A percentile compares a stretch with the other conserved stretches of the same genome.
Evolutionary conservation across 768 basidiomycete genomes (phyloP).

Genomic region (Lentinula aciculospora): DNA sequence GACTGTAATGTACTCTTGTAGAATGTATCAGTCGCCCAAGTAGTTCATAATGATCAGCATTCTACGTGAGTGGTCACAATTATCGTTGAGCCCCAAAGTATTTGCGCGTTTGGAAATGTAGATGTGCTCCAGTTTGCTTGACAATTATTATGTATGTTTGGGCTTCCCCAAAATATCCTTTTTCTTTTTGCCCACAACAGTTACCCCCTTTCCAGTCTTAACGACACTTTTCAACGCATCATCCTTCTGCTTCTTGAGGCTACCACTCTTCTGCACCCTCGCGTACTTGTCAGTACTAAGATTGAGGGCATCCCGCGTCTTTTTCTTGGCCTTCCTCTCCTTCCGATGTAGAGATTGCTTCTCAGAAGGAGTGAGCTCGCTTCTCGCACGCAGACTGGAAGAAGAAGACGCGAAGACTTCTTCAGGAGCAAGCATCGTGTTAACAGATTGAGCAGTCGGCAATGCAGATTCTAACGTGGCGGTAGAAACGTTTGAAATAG

Average conservation of each 20-base stretch:
- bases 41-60: too few relatives aligned
- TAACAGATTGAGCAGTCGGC: slow-evolving; percentile 70
- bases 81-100: too few relatives aligned
- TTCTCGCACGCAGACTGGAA: slow-evolving; percentile 53
- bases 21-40: too few relatives aligned
- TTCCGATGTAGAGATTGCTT: slow-evolving; percentile 69
- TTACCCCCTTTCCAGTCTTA: slow-evolving; percentile 81
- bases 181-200: slow-evolving; percentile 73
- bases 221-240: slow-evolving; percentile 77
- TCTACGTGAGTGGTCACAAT: too few relatives aligned
- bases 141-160: too few relatives aligned
- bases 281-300: slow-evolving; percentile 62
- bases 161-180: slow-evolving; percentile 28
- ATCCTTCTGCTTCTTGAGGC: slow-evolving; percentile 79
- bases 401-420: slow-evolving; percentile 71
- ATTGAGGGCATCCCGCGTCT: slow-evolving; percentile 57
- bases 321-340: slow-evolving; percentile 66
- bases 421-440: slow-evolving; percentile 88
- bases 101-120: neutral
- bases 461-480: slow-evolving; percentile 86
- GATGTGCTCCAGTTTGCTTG: neutral
- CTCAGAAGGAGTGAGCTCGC: slow-evolving; percentile 81
- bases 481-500: slow-evolving; percentile 76
- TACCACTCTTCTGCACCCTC: slow-evolving; percentile 43
- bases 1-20: too few relatives aligned